phyloP scores from a whole-genome alignment of 202 grass and related monocot species.

The Zoysia matrella region DNA sequence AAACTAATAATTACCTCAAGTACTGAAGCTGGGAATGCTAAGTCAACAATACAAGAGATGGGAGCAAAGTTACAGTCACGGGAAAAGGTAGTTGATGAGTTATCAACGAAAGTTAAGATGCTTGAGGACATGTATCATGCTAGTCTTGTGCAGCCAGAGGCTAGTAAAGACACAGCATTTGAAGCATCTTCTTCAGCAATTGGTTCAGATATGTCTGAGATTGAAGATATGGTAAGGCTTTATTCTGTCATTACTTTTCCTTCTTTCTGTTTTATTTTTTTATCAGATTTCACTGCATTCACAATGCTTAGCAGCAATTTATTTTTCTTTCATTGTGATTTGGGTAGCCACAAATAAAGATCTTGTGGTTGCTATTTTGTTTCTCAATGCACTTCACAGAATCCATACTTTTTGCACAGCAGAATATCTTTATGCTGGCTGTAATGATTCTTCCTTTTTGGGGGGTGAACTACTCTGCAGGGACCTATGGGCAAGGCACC shows the following conservation, averaged over 20 bases:
- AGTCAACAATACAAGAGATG: conserved; percentile 80
- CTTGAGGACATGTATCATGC: conserved; percentile 76
- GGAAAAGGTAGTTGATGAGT: conserved; percentile 76
- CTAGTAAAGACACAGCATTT: conserved; percentile 75
- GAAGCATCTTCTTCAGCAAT: conserved; percentile 74
- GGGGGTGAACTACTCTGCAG: conserved; percentile 48
- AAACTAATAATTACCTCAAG: conserved; percentile 70
- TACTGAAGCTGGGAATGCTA: conserved; percentile 72
- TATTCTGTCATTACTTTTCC: conserved; percentile 31
- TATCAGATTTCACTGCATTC: conserved; percentile 4
- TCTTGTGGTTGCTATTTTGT: conserved; percentile 2
- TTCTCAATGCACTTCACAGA: not conserved
- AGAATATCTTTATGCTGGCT: conserved; percentile 26
- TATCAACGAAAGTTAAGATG: conserved; percentile 74
- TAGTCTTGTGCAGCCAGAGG: conserved; percentile 58
- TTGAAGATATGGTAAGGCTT: conserved; percentile 82
- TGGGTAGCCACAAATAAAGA: conserved; percentile 2
- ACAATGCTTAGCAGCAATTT: not conserved
- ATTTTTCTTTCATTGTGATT: conserved; percentile 36
- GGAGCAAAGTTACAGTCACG: conserved; percentile 76
- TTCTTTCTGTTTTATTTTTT: conserved; percentile 14
- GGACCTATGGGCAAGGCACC: conserved; percentile 68
- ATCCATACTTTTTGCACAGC: not conserved
- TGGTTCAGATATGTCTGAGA: conserved; percentile 79
- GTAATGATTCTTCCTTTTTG: conserved; percentile 8